Evolutionary conservation across 345 rosid species (phyloP).

Genomic region (Rhizophora apiculata): DNA sequence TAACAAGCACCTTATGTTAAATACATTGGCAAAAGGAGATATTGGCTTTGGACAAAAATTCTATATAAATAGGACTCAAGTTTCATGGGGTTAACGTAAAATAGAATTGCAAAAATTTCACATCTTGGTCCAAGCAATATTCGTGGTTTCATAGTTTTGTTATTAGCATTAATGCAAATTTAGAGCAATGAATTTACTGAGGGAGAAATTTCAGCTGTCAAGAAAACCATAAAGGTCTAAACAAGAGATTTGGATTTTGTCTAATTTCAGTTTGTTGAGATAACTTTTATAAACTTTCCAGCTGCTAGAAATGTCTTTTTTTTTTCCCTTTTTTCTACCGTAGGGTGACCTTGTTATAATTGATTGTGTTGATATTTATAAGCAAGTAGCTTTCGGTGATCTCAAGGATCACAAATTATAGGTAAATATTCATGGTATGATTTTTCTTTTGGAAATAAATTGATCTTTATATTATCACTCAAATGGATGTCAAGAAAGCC

Average conservation of each 20-base stretch:
- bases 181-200: not conserved
- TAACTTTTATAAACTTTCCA: not conserved
- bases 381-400: conserved; percentile 33
- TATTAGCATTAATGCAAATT: not conserved
- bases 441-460: too few relatives aligned
- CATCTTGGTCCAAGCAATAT: not conserved
- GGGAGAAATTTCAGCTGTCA: not conserved
- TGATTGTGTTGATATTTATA: conserved; percentile 31
- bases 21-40: too few relatives aligned
- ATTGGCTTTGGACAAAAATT: too few relatives aligned
- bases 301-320: too few relatives aligned
- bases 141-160: not conserved
- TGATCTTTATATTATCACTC: too few relatives aligned
- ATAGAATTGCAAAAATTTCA: not conserved
- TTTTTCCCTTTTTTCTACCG: not conserved
- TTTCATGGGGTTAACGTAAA: too few relatives aligned
- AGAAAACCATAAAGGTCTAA: not conserved
- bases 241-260: not conserved
- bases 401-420: conserved; percentile 28
- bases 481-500: too few relatives aligned
- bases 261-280: not conserved
- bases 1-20: too few relatives aligned
- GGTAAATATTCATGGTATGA: not conserved
- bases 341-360: conserved; percentile 13
- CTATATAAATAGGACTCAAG: too few relatives aligned